Evolutionary conservation across 176 grass and related monocot species (phyloP).

Genomic region (Ananas comosus): DNA sequence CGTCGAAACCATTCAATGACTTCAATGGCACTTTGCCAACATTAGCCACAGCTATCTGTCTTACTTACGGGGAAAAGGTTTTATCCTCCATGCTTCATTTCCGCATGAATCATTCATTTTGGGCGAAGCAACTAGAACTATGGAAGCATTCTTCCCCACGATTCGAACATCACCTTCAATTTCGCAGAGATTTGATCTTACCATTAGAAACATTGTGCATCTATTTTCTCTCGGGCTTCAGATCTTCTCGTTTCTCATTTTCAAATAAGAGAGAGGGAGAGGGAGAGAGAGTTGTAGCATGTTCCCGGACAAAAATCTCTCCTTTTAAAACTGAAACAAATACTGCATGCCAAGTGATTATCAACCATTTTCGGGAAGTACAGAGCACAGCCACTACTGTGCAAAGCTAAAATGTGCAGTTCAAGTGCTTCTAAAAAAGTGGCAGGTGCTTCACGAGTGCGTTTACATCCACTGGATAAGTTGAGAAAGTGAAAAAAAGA

Average conservation of each 20-base stretch:
- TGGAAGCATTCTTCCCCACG: not conserved
- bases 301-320: too few relatives aligned
- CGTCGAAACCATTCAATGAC: not conserved
- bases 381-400: too few relatives aligned
- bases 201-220: not conserved
- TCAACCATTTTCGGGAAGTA: too few relatives aligned
- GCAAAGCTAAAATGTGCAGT: too few relatives aligned
- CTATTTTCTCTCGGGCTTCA: not conserved
- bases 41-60: not conserved
- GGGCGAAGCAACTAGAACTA: not conserved
- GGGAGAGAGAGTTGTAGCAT: not conserved
- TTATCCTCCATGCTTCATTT: constrained; percentile 5
- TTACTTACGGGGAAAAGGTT: constrained; percentile 10
- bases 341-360: too few relatives aligned
- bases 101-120: not conserved
- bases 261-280: not conserved
- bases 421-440: too few relatives aligned
- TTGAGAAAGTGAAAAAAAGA: too few relatives aligned
- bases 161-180: constrained; percentile 8
- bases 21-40: not conserved
- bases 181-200: constrained; percentile 6
- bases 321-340: too few relatives aligned
- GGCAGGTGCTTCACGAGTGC: too few relatives aligned
- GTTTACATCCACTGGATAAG: too few relatives aligned
- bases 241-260: not conserved